phyloP scores from a whole-genome alignment of 331 rosid genomes.

The Malus hybrid region DNA sequence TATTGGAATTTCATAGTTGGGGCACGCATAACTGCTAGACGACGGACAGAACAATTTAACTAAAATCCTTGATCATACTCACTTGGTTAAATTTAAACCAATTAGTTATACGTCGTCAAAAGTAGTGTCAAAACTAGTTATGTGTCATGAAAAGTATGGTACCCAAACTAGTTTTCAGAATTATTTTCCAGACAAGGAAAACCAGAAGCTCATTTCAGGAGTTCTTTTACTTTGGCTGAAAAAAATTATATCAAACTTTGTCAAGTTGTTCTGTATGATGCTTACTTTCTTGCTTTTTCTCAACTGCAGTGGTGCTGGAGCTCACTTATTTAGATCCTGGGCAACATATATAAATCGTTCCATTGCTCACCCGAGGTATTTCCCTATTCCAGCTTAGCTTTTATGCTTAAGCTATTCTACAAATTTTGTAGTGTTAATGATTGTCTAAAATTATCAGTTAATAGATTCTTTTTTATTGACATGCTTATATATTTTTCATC shows the following conservation, averaged over 20 bases:
- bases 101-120: background rate
- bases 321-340: constrained; percentile 94
- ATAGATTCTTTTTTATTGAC: no score
- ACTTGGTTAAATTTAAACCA: background rate
- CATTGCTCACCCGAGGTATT: constrained; percentile 83
- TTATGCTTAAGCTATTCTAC: background rate
- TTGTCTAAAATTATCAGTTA: background rate
- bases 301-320: constrained; percentile 84
- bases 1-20: background rate
- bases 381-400: constrained; percentile 9
- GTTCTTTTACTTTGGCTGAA: background rate
- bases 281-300: constrained; percentile 3
- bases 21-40: background rate
- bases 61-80: background rate
- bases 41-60: background rate
- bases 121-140: background rate
- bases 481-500: no score
- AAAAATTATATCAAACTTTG: background rate
- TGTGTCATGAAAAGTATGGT: no score
- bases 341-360: constrained; percentile 78
- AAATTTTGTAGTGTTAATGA: background rate
- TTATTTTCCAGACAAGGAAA: background rate
- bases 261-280: background rate
- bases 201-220: background rate
- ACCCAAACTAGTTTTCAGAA: background rate